Percentiles rank a stretch among this genome's conserved stretches.
Conservation (phyloP, 805 yeast genomes). For the Lachancea thermotolerans region DNA sequence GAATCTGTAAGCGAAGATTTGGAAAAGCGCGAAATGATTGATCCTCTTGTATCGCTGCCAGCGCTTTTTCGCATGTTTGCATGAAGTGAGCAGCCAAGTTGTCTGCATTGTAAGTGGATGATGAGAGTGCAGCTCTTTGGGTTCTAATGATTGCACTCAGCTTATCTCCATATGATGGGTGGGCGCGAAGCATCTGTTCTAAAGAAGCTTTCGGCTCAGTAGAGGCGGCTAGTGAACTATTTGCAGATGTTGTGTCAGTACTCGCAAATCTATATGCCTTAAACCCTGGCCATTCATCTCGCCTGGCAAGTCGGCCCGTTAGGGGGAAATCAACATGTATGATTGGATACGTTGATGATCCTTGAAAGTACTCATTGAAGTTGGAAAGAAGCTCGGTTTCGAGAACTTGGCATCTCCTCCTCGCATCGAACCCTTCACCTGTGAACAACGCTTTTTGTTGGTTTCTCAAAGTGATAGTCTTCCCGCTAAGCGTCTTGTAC, state of each 20-base stretch:
- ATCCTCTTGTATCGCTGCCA: background rate
- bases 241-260: background rate
- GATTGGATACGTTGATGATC: constrained; percentile 49
- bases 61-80: constrained; percentile 1
- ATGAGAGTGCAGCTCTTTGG: background rate
- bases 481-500: constrained; percentile 49
- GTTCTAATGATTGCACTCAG: constrained; percentile 3
- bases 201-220: constrained; percentile 5
- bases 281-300: constrained; percentile 11
- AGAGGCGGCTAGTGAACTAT: background rate
- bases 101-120: background rate
- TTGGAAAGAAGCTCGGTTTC: constrained; percentile 43
- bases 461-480: constrained; percentile 42
- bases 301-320: constrained; percentile 35
- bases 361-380: constrained; percentile 54
- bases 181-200: constrained; percentile 6
- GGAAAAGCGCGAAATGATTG: constrained; percentile 12
- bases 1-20: constrained; percentile 47
- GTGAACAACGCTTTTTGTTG: constrained; percentile 48
- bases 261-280: background rate
- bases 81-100: background rate
- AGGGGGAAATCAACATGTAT: constrained; percentile 53
- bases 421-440: constrained; percentile 49
- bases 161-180: constrained; percentile 3
- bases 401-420: constrained; percentile 39